These are phyloP conservation scores for Pontederia crassipes DNA, from an alignment of 176 grass and related monocot genomes.

Conservation along the genomic window DNA sequence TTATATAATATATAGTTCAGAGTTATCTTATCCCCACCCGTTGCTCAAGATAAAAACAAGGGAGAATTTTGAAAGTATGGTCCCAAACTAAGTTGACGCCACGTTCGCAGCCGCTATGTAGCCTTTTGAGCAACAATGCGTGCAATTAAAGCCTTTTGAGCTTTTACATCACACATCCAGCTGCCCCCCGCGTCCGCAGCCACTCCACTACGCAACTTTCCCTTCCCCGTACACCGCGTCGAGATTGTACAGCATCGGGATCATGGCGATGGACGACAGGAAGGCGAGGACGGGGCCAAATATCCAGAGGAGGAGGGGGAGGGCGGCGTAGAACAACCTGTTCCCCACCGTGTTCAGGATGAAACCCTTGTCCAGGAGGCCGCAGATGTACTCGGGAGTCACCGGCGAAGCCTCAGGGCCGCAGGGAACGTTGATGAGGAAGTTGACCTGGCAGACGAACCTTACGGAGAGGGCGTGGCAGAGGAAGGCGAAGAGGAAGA, in stretches of 20 bases:
- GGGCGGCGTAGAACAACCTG: constrained; percentile 48
- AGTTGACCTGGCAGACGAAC: constrained; percentile 45
- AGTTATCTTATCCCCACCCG: too few species aligned
- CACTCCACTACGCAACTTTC: background rate
- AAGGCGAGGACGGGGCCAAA: constrained; percentile 53
- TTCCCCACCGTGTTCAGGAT: constrained; percentile 50
- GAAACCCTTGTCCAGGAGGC: constrained; percentile 54
- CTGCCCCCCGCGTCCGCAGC: background rate
- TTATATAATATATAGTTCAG: too few species aligned
- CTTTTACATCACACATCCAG: background rate
- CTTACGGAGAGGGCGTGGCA: constrained; percentile 51
- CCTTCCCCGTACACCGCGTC: constrained; percentile 31
- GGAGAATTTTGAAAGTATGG: too few species aligned
- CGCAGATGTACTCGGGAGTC: constrained; percentile 27
- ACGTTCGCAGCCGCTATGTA: background rate
- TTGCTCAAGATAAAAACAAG: too few species aligned
- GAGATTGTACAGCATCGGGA: constrained; percentile 43
- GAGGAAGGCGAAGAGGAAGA: constrained; percentile 69
- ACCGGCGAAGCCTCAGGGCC: constrained; percentile 5
- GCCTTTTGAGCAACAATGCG: background rate
- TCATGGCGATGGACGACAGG: constrained; percentile 34
- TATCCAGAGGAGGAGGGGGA: constrained; percentile 73
- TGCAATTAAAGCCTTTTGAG: too few species aligned
- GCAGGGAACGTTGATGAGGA: constrained; percentile 52
- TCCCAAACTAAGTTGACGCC: too few species aligned